Evolutionary conservation across 1,284 basidiomycete genomes (phyloP), one percentile per base, ranked within the genome.

Genomic region (Xerocomus minutiporus): DNA sequence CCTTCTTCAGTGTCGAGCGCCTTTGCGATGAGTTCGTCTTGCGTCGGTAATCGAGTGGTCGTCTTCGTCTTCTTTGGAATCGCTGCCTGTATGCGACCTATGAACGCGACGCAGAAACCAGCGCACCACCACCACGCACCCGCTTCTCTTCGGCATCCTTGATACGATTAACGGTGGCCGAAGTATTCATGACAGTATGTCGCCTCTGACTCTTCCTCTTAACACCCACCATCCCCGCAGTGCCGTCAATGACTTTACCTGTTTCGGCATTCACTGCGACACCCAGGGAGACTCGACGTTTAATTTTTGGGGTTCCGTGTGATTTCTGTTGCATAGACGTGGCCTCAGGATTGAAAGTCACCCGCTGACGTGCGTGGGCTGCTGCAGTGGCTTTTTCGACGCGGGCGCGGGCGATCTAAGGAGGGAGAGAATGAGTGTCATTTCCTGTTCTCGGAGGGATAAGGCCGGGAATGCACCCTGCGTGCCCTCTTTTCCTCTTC

Each of bases 1-100:
- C 84, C 83, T 69, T 93, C 90, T 65, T 93, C 91, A 47, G 84
- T 88, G 62, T 92, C 89, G 9, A 93, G 77, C 0, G 91, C 91
- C 13, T 82, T 83, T 1, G 83, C 82, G 49, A 94, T 88, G 4
- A 93, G 77, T 59, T 92, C 87, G 23, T 81, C 87, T 62, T 94
- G 92, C 0, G 89, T 90, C 35, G 81, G 78, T 4, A 71, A 65
- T 25, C 74, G 78, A 12, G 70, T 73, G 50, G 73, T 73, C 4
- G 71, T 70, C 61, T 82, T 86, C 6, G 68, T 61, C 60, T 83
- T 84, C 68, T 83, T 88, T 0, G 83, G 80, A 25, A 80, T 68
- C 1, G 78, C 64, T 2, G 83, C 82, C 85, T 84, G 57, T 7
- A 25, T 52, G 50, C 11, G 45, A 44, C 40, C 9, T 8, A 23